phyloP scores from a whole-genome alignment of 2,329 filamentous ascomycete genomes.

The Ascomycota sp. region DNA sequence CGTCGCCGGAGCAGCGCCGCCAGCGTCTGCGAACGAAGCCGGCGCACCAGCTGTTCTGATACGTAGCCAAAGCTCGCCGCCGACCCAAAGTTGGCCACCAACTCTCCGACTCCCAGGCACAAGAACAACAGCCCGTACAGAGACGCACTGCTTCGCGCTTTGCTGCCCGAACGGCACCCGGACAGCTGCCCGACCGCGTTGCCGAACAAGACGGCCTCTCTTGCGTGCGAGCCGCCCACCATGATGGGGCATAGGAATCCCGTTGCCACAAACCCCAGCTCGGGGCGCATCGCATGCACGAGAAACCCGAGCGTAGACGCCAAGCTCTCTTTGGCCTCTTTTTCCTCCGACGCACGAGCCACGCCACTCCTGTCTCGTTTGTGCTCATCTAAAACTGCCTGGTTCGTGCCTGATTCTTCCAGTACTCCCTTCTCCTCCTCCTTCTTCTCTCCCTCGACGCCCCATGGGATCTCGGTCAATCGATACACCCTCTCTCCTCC shows the following conservation, averaged over 20 bases:
- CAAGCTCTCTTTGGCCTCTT: slow-evolving; percentile 15
- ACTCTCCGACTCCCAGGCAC: slow-evolving; percentile 24
- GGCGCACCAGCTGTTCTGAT: slow-evolving; percentile 44
- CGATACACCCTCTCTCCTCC: too few relatives aligned
- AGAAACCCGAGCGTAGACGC: neutral
- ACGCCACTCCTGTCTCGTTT: too few relatives aligned
- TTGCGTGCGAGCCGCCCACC: slow-evolving; percentile 32
- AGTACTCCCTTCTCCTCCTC: neutral
- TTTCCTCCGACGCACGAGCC: slow-evolving; percentile 3
- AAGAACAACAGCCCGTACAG: slow-evolving; percentile 38
- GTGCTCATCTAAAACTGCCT: too few relatives aligned
- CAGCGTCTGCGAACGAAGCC: slow-evolving; percentile 41
- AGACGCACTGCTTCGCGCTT: slow-evolving; percentile 16
- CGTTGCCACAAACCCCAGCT: neutral
- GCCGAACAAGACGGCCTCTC: slow-evolving; percentile 30
- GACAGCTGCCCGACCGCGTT: slow-evolving; percentile 22
- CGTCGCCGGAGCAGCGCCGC: slow-evolving; percentile 45
- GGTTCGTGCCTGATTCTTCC: too few relatives aligned
- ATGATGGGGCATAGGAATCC: slow-evolving; percentile 11
- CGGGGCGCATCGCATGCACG: neutral
- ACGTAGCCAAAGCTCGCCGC: slow-evolving; percentile 25
- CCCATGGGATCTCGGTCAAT: neutral
- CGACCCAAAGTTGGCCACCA: slow-evolving; percentile 34
- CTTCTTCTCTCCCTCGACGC: neutral
- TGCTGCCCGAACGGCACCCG: slow-evolving; percentile 19